phyloP scores from a whole-genome alignment of 331 rosid species.

The Arachis monticola region DNA sequence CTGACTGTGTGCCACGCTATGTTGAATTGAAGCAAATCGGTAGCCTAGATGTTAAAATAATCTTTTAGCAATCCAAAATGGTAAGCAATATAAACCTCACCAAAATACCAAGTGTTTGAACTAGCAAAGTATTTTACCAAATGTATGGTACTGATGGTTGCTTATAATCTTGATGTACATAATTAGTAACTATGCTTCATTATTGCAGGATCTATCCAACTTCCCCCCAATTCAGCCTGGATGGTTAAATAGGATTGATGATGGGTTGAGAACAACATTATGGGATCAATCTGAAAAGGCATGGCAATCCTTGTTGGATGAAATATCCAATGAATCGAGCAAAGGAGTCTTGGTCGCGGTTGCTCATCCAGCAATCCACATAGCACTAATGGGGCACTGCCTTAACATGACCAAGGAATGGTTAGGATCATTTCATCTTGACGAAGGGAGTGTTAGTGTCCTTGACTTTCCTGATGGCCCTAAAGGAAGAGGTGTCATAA shows the following conservation, averaged over 20 bases:
- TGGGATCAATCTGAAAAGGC: conserved; percentile 84
- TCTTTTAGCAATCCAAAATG: conserved; percentile 58
- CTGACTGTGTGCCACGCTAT: conserved; percentile 83
- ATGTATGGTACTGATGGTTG: conserved; percentile 11
- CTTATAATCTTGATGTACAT: not conserved
- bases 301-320: conserved; percentile 70
- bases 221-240: conserved; percentile 53
- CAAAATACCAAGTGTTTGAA: conserved; percentile 17
- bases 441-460: conserved; percentile 79
- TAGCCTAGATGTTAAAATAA: conserved; percentile 58
- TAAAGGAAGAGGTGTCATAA: conserved; percentile 56
- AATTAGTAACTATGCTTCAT: not conserved
- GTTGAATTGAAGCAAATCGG: conserved; percentile 75
- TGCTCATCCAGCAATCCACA: conserved; percentile 78
- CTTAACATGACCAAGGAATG: conserved; percentile 76
- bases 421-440: conserved; percentile 92
- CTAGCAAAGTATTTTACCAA: conserved; percentile 11
- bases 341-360: conserved; percentile 62
- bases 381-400: conserved; percentile 79
- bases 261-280: conserved; percentile 48
- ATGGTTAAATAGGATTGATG: conserved; percentile 64
- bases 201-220: conserved; percentile 49
- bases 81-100: conserved; percentile 48
- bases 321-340: conserved; percentile 52
- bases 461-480: conserved; percentile 91